Conservation (phyloP, 305 asterid species). For the Galium porrigens region DNA sequence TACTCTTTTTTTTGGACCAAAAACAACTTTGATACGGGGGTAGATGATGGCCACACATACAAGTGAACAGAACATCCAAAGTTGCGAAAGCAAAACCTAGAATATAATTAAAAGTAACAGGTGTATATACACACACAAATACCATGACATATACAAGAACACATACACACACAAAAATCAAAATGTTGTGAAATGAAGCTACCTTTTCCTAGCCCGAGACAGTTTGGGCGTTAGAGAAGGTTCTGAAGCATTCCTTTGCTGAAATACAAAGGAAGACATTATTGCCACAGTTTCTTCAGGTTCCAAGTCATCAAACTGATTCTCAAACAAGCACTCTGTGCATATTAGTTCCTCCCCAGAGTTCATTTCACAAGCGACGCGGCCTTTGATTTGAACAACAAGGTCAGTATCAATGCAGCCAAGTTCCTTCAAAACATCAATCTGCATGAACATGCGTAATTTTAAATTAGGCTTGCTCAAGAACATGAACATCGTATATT, state of each 20-base stretch:
- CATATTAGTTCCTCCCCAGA: conserved; percentile 97
- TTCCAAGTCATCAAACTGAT: conserved; percentile 83
- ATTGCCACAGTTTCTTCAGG: conserved; percentile 99
- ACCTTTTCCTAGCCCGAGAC: conserved; percentile 67
- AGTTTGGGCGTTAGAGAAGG: conserved; percentile 86
- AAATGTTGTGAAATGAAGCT: conserved; percentile 14
- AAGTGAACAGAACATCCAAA: not conserved
- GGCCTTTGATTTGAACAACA: conserved; percentile 94
- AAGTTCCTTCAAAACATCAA: conserved; percentile 79
- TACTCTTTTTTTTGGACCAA: not conserved
- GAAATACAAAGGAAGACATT: conserved; percentile 97
- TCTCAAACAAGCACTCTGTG: conserved; percentile 93
- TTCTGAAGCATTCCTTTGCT: conserved; percentile 75
- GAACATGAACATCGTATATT: not conserved
- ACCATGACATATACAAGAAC: too few species aligned
- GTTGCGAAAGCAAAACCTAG: conserved; percentile 9
- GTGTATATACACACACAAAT: not conserved
- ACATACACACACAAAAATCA: not conserved
- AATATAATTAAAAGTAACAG: not conserved
- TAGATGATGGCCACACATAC: not conserved
- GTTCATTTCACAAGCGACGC: conserved; percentile 99
- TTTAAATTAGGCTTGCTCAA: conserved; percentile 17
- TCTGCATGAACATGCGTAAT: conserved; percentile 37
- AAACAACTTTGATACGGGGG: not conserved
- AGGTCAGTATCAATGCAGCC: conserved; percentile 86